Evolutionary conservation across 2,329 filamentous ascomycete genomes (phyloP).

Genomic region (Pyricularia sp.): DNA sequence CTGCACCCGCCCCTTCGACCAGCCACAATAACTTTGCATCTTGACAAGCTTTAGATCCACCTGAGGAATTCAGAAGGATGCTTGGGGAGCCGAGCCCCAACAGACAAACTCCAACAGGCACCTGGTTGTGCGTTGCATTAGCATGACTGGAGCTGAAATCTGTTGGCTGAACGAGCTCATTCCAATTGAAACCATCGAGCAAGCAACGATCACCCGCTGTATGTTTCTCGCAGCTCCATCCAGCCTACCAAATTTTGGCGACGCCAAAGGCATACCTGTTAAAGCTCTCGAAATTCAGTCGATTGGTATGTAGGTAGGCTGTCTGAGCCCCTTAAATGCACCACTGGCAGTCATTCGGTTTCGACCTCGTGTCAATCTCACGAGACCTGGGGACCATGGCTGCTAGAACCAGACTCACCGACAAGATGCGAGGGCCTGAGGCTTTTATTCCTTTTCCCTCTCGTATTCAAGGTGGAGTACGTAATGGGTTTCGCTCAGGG

Average conservation of each 20-base stretch:
- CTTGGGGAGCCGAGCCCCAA: too few species aligned
- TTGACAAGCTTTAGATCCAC: not conserved
- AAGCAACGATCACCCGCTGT: not conserved
- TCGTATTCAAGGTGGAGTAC: not conserved
- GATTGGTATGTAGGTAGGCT: not conserved
- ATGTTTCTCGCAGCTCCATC: not conserved
- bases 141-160: not conserved
- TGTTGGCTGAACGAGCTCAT: not conserved
- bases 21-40: not conserved
- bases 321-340: not conserved
- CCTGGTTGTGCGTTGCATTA: not conserved
- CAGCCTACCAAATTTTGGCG: not conserved
- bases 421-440: not conserved
- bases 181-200: not conserved
- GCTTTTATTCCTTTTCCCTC: not conserved
- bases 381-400: not conserved
- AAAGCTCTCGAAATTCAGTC: not conserved
- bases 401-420: not conserved
- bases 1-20: not conserved
- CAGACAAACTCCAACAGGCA: not conserved
- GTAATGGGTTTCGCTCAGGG: not conserved
- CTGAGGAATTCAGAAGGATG: too few species aligned
- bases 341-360: not conserved
- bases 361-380: not conserved
- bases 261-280: not conserved